Percentiles rank a stretch among this genome's conserved stretches.
Conservation (phyloP, 768 basidiomycete genomes). For the Mrakia blollopis region DNA sequence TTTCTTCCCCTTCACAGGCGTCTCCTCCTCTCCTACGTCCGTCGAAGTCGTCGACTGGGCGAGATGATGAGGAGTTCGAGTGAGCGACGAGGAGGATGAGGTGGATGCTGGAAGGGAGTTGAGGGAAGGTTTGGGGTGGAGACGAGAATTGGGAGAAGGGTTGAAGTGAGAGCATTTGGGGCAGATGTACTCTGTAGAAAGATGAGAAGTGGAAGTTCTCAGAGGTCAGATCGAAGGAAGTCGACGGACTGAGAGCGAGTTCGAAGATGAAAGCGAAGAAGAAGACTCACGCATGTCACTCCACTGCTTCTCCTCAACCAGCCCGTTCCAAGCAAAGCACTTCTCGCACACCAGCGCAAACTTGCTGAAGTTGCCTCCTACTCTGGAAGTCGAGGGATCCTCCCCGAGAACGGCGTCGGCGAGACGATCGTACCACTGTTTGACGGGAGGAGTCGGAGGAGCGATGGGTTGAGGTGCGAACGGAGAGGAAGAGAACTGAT, state of each 20-base stretch:
- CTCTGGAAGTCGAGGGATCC: conserved; percentile 48
- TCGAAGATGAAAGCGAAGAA: too few species aligned
- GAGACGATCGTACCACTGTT: conserved; percentile 73
- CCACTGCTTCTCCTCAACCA: conserved; percentile 76
- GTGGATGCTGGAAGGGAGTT: neutral
- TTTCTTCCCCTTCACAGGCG: conserved; percentile 2
- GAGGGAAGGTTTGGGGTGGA: neutral
- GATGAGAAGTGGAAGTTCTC: too few species aligned
- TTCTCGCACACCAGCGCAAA: conserved; percentile 85
- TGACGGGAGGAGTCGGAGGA: conserved; percentile 58
- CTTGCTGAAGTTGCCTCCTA: conserved; percentile 38
- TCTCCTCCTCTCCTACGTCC: neutral
- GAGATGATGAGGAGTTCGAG: neutral
- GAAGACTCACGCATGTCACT: conserved; percentile 63
- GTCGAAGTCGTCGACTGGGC: conserved; percentile 4
- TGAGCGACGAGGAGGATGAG: neutral
- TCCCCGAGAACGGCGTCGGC: conserved; percentile 83
- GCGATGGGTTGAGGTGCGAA: conserved; percentile 30
- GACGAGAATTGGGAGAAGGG: conserved; percentile 32
- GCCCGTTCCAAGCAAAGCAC: conserved; percentile 82
- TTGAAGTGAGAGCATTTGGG: conserved; percentile 85
- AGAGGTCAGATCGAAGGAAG: neutral
- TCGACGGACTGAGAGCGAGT: neutral
- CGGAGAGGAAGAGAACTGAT: conserved; percentile 27
- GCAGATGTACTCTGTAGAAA: conserved; percentile 67